These are phyloP conservation scores for Viola pubescens DNA, from an alignment of 441 rosid genomes.

Conservation along the genomic window DNA sequence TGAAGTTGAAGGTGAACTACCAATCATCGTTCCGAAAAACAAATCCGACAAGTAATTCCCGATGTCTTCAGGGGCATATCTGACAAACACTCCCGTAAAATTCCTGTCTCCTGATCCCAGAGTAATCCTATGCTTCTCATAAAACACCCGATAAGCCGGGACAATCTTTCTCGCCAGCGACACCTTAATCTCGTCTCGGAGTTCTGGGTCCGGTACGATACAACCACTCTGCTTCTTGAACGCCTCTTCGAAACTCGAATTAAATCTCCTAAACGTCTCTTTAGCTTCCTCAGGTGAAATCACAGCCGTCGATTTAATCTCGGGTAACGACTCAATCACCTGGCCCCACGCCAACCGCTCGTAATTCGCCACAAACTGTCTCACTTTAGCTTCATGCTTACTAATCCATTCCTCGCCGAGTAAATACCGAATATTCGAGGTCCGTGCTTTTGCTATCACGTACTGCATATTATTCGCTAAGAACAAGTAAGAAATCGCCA, in stretches of 20 bases:
- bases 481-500: slow-evolving; percentile 52
- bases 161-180: slow-evolving; percentile 36
- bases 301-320: slow-evolving; percentile 20
- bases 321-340: slow-evolving; percentile 32
- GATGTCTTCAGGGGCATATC: slow-evolving; percentile 54
- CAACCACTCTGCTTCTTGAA: slow-evolving; percentile 31
- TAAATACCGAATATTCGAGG: slow-evolving; percentile 40
- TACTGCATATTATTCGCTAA: slow-evolving; percentile 68
- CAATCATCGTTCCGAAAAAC: slow-evolving; percentile 23
- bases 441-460: slow-evolving; percentile 35
- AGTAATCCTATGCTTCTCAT: slow-evolving; percentile 17
- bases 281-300: slow-evolving; percentile 33
- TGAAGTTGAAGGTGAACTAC: slow-evolving; percentile 18
- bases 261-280: slow-evolving; percentile 39
- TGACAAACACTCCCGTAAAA: slow-evolving; percentile 14
- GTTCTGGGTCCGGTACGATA: slow-evolving; percentile 33
- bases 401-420: slow-evolving; percentile 69
- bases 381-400: slow-evolving; percentile 45
- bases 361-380: slow-evolving; percentile 47
- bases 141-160: slow-evolving; percentile 43
- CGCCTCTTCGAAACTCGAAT: slow-evolving; percentile 42
- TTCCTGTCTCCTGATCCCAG: slow-evolving; percentile 20
- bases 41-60: slow-evolving; percentile 39
- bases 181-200: slow-evolving; percentile 44
- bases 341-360: slow-evolving; percentile 58